phyloP scores from a whole-genome alignment of 2,329 filamentous ascomycete species.

The Colletotrichum truncatum region DNA sequence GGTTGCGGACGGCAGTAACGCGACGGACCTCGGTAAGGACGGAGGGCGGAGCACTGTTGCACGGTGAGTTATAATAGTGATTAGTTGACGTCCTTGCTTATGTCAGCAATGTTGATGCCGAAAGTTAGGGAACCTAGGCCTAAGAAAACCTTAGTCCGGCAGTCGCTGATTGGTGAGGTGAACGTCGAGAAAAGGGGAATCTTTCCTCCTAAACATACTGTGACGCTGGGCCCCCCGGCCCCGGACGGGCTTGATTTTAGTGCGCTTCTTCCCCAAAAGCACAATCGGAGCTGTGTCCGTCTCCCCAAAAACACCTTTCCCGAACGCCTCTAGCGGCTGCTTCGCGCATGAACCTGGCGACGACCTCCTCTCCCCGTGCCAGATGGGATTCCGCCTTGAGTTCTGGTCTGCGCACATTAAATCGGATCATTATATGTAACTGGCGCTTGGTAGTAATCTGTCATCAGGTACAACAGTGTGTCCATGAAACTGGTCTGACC shows the following conservation, averaged over 20 bases:
- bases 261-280: neutral
- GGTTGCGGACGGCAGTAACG: neutral
- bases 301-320: neutral
- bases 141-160: neutral
- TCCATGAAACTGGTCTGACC: too few relatives aligned
- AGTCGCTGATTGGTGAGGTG: neutral
- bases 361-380: too few relatives aligned
- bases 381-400: too few relatives aligned
- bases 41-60: constrained; percentile 9
- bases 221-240: neutral
- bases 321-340: too few relatives aligned
- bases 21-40: constrained; percentile 25
- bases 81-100: constrained; percentile 19
- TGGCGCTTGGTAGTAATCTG: too few relatives aligned
- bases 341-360: too few relatives aligned
- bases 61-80: neutral
- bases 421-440: too few relatives aligned
- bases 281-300: neutral
- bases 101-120: neutral
- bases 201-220: neutral
- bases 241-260: neutral
- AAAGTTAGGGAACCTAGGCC: neutral
- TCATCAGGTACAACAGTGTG: too few relatives aligned
- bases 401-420: too few relatives aligned
- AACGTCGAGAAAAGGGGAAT: neutral